Conservation (phyloP, 768 basidiomycete genomes). For the Kwoniella sp. region DNA sequence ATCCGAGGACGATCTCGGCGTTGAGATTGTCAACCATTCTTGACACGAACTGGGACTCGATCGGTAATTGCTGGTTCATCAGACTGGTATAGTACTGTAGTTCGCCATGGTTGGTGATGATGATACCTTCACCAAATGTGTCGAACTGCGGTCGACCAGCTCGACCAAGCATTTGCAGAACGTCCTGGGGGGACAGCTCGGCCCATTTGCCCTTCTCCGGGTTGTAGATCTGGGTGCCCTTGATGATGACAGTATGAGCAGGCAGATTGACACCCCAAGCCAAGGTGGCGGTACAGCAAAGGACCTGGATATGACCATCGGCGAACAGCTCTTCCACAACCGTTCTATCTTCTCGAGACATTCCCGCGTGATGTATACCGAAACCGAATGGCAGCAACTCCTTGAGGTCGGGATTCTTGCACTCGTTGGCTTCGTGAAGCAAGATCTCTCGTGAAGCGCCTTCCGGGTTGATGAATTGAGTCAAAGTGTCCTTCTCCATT, state of each 20-base stretch:
- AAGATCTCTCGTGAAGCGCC: slow-evolving; percentile 88
- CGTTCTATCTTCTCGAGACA: slow-evolving; percentile 85
- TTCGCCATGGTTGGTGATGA: slow-evolving; percentile 96
- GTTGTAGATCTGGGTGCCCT: slow-evolving; percentile 99
- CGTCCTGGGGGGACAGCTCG: slow-evolving; percentile 91
- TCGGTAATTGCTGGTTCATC: slow-evolving; percentile 95
- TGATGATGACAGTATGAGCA: slow-evolving; percentile 97
- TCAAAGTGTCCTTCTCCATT: slow-evolving; percentile 93
- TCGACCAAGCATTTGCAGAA: slow-evolving; percentile 96
- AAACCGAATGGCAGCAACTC: slow-evolving; percentile 96
- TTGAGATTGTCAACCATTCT: slow-evolving; percentile 94
- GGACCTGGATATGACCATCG: slow-evolving; percentile 86
- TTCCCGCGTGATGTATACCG: slow-evolving; percentile 96
- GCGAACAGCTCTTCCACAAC: slow-evolving; percentile 93
- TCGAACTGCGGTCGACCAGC: slow-evolving; percentile 97
- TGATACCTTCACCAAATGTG: slow-evolving; percentile 94
- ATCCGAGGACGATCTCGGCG: slow-evolving; percentile 94
- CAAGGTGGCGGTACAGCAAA: slow-evolving; percentile 95
- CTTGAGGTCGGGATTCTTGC: slow-evolving; percentile 77
- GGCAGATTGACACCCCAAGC: slow-evolving; percentile 99
- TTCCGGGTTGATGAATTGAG: slow-evolving; percentile 92
- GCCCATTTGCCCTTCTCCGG: slow-evolving; percentile 98
- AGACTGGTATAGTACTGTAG: slow-evolving; percentile 94
- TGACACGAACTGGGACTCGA: slow-evolving; percentile 90
- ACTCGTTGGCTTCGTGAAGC: slow-evolving; percentile 76